Base-by-base conservation (phyloP, 805 yeast species). In the Barnettozyma vustinii region DNA sequence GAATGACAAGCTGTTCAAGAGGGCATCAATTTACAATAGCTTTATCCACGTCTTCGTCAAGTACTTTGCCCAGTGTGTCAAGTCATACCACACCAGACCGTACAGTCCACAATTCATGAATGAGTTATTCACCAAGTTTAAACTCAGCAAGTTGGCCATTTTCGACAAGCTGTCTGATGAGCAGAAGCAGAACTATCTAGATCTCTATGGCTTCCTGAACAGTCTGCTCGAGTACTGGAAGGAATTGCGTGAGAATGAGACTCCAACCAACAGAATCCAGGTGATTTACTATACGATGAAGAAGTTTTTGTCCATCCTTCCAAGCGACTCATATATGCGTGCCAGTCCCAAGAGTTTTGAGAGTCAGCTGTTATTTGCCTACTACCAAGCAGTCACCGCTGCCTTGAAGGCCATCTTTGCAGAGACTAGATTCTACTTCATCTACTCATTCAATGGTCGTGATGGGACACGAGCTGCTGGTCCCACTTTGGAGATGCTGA, bases 391-490 rank as follows among this genome's bases (percentile, higher is more conserved):
- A 4, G 62, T 57, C 5, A 58, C 65, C 13, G 56, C 65, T 16
- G 60, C 65, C 1, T 45, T 69, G 41, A 67, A 62, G 48, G 68
- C 71, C 1, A 54, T 69, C 30, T 67, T 66, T 46, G 65, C 72
- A 9, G 72, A 69, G 48, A 60, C 62, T 4, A 52, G 70, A 37
- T 69, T 67, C 49, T 60, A 63, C 37, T 69, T 65, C 55, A 57
- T 65, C 35, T 57, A 59, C 51, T 66, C 69, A 1, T 69, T 67
- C 51, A 58, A 61, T 46, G 71, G 70, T 5, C 66, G 68, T n/a
- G 62, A 65, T 45, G 69, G 68, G 16, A 56, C 61, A 2, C 59
- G 64, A 43, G 46, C 58, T 15, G 60, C 61, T 5, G 53, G 54
- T 42, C 50, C 52, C 2, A 46, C 56, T 12, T 15, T 54, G 5